phyloP scores from a whole-genome alignment of 164 flowering plant genomes.

The Platanus orientalis region DNA sequence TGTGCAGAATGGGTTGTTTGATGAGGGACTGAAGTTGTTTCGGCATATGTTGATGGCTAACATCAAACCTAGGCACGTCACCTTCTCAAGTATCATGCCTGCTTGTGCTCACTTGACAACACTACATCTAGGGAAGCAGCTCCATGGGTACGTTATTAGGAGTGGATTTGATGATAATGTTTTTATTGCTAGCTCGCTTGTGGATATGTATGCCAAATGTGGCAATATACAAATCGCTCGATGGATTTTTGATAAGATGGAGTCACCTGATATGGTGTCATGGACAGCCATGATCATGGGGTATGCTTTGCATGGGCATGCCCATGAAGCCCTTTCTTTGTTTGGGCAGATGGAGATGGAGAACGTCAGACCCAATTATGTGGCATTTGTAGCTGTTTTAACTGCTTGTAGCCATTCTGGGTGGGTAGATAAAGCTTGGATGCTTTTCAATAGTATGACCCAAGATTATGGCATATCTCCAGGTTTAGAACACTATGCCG shows the following conservation, averaged over 20 bases:
- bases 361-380: conserved; percentile 37
- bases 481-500: conserved; percentile 55
- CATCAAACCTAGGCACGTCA: conserved; percentile 23
- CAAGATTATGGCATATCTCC: conserved; percentile 40
- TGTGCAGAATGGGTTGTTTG: conserved; percentile 57
- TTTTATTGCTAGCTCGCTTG: neutral
- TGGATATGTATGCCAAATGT: neutral
- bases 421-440: conserved; percentile 47
- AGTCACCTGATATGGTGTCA: conserved; percentile 46
- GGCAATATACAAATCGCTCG: conserved; percentile 22
- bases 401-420: conserved; percentile 75
- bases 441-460: conserved; percentile 42
- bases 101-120: no score
- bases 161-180: no score
- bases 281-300: conserved; percentile 83
- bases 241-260: conserved; percentile 44
- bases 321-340: conserved; percentile 40
- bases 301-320: conserved; percentile 54
- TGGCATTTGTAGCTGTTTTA: conserved; percentile 48
- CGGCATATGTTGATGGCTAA: conserved; percentile 45
- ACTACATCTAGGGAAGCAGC: no score
- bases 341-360: conserved; percentile 47
- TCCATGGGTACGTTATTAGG: no score
- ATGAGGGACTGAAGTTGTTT: conserved; percentile 46
- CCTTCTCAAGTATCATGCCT: no score